phyloP scores from a whole-genome alignment of 352 stramenopile genomes.

The Pythium brassicae region DNA sequence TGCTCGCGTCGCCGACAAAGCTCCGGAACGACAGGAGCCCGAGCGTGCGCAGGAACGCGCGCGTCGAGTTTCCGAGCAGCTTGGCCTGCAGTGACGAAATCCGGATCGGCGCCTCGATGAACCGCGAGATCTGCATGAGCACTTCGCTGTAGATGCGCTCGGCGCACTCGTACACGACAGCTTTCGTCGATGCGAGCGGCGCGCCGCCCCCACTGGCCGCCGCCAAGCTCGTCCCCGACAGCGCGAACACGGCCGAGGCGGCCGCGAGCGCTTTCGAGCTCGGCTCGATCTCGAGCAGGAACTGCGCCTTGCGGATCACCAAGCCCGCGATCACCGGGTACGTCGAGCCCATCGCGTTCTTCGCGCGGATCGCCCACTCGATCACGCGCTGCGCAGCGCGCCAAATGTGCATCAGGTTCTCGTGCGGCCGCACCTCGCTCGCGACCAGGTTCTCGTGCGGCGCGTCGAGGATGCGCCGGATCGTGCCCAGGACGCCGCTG shows the following conservation, averaged over 20 bases:
- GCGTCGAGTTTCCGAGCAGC: conserved; percentile 70
- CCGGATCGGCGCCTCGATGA: conserved; percentile 73
- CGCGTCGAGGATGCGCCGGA: conserved; percentile 49
- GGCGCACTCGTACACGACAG: conserved; percentile 64
- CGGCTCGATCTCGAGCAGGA: conserved; percentile 78
- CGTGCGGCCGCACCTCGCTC: conserved; percentile 74
- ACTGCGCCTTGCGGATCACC: conserved; percentile 82
- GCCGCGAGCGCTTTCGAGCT: conserved; percentile 65
- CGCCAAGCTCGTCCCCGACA: conserved; percentile 34
- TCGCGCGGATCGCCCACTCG: conserved; percentile 85
- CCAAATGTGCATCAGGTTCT: conserved; percentile 91
- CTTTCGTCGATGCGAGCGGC: conserved; percentile 35
- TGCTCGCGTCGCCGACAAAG: conserved; percentile 61
- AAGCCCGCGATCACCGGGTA: conserved; percentile 76
- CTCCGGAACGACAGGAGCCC: conserved; percentile 73
- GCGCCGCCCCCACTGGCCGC: conserved; percentile 9
- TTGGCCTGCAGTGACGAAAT: conserved; percentile 67
- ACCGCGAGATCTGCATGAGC: conserved; percentile 77
- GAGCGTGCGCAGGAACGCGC: conserved; percentile 73
- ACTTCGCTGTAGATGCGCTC: conserved; percentile 84
- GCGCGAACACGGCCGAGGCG: conserved; percentile 53
- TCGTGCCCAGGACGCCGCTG: conserved; percentile 59
- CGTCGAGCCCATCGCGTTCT: conserved; percentile 85
- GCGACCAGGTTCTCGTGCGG: conserved; percentile 34
- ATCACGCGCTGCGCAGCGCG: conserved; percentile 81